phyloP scores from a whole-genome alignment of 2,329 filamentous ascomycete genomes.

The Colletotrichum theobromicola region DNA sequence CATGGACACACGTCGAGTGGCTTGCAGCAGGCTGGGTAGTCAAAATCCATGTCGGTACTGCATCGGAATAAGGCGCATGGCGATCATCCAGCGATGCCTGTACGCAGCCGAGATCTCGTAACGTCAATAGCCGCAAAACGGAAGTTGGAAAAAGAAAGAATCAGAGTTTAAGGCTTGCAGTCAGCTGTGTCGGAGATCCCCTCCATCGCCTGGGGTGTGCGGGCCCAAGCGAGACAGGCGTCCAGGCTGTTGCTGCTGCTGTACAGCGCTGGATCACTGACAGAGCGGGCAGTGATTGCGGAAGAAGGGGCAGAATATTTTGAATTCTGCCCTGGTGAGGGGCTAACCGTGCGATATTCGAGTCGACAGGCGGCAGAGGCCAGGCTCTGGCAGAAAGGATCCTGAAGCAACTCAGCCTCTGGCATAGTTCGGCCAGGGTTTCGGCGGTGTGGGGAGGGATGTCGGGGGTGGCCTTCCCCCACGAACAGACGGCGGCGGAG shows the following conservation, averaged over 20 bases:
- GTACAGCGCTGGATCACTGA: neutral
- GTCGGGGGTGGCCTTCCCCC: neutral
- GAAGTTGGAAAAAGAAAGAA: neutral
- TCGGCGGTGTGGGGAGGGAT: neutral
- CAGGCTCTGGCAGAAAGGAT: neutral
- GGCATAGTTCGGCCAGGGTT: neutral
- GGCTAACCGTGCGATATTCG: neutral
- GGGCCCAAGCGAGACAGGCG: neutral
- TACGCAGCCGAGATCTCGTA: neutral
- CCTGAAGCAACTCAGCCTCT: neutral
- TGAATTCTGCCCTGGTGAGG: neutral
- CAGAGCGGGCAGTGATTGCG: neutral
- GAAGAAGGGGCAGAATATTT: neutral
- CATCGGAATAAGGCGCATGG: constrained; percentile 11
- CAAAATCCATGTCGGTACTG: neutral
- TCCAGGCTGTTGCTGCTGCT: neutral
- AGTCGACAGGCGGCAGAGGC: neutral
- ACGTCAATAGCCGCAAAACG: neutral
- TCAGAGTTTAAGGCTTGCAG: neutral
- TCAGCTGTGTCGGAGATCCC: neutral
- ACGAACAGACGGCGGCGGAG: neutral
- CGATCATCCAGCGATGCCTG: neutral
- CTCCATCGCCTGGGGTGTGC: neutral
- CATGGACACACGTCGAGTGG: neutral
- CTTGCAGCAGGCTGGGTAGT: neutral